These are phyloP conservation scores for Ascochyta fabae DNA, from an alignment of 2,329 filamentous ascomycete genomes.

Conservation along the genomic window DNA sequence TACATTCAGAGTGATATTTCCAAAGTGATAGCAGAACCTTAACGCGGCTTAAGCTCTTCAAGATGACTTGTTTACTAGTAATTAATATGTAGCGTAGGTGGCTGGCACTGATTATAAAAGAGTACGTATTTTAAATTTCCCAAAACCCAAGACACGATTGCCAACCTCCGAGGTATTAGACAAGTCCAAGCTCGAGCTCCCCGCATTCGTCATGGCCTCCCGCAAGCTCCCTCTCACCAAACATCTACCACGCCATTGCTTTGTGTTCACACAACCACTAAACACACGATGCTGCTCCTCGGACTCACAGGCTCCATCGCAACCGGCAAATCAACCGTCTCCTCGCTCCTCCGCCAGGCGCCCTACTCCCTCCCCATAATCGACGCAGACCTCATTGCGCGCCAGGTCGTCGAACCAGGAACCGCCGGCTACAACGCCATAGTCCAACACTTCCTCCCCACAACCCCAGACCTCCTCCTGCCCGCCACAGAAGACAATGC, in stretches of 20 bases:
- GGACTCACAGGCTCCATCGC: conserved; percentile 97
- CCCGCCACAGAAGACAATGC: conserved; percentile 46
- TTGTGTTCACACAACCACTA: background rate
- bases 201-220: background rate
- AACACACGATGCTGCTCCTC: conserved; percentile 79
- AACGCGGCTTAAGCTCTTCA: too few relatives aligned
- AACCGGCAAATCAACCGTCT: conserved; percentile 97
- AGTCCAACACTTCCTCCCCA: conserved; percentile 78
- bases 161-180: conserved; percentile 12
- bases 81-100: too few relatives aligned
- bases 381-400: conserved; percentile 91
- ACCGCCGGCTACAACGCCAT: conserved; percentile 84
- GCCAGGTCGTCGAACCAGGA: conserved; percentile 92
- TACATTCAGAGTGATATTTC: too few relatives aligned
- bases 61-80: too few relatives aligned
- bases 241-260: too few relatives aligned
- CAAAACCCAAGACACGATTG: too few relatives aligned
- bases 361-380: conserved; percentile 90
- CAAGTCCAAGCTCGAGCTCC: conserved; percentile 16
- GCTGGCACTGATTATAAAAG: too few relatives aligned
- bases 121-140: too few relatives aligned
- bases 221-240: background rate
- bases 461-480: conserved; percentile 84
- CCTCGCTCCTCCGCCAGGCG: conserved; percentile 75
- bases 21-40: too few relatives aligned